These are phyloP conservation scores for Sorghum bicolor DNA, from an alignment of 176 grass and related monocot species.

Conservation along the genomic window Sorghum_bicolor_NCBIv3 NC_012874.2:2267501-2268000, in stretches of 20 bases:
- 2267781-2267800: neutral
- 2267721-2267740: neutral
- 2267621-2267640: neutral
- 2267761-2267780: neutral
- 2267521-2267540: neutral
- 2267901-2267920: neutral
- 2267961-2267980: neutral
- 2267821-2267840: neutral
- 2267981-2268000: no score
- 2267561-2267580: neutral
- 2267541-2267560: conserved; percentile 14
- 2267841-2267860: neutral
- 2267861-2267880: neutral
- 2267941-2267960: neutral
- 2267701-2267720: conserved; percentile 43
- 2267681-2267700: conserved; percentile 79
- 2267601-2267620: conserved; percentile 22
- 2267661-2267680: conserved; percentile 73
- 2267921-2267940: neutral
- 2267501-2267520: conserved; percentile 1
- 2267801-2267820: neutral
- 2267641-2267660: conserved; percentile 51
- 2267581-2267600: conserved; percentile 45
- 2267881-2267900: neutral
- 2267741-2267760: neutral